Base-by-base conservation (phyloP, 345 rosid species). In the Euclidium syriacum region DNA sequence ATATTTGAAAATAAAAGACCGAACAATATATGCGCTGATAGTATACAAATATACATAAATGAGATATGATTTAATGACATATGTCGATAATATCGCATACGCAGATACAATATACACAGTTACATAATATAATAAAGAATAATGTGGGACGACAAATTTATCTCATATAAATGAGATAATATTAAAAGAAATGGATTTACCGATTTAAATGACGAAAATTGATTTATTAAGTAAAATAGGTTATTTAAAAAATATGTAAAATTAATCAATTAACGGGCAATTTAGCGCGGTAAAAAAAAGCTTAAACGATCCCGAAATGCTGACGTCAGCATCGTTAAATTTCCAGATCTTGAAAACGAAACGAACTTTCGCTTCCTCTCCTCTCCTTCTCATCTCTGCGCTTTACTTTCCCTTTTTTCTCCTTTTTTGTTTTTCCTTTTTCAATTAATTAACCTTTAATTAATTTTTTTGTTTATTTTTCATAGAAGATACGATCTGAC, bases 261-360 rank as follows among this genome's bases (percentile, higher is more conserved):
- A n/a, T n/a, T 10, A 44, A 5, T 44, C 14, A 10, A 44, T 19
- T 53, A 62, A 62, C 35, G 41, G 30, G 7, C 1, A 26, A 26
- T 26, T 25, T 42, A 52, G 24, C 2, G 41, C 41, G 32, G 39
- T 68, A n/a, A 43, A 11, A 16, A 6, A 38, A 50, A n/a, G 11
- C 4, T 52, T 52, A 36, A 55, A 55, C 57, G 67, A 52, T 68
- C 67, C 55, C 49, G 67, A 41, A 62, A 52, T 52, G 68, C 32
- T 64, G 70, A 84, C 78, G 73, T 84, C 81, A 80, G 68, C 78
- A 39, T 49, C 6, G 17, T 14, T 64, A 86, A 79, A n/a, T n/a
- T 78, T 80, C 78, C 80, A 81, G 90, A 85, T 87, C 92, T 85
- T 58, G 85, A 77, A 71, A 74, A 68, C 64, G 54, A 81, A 71